A percentile compares a stretch with the other conserved stretches of the same genome.
Evolutionary conservation across 2,329 filamentous ascomycete genomes (phyloP).

Genomic region (Cladosporium colombiae): DNA sequence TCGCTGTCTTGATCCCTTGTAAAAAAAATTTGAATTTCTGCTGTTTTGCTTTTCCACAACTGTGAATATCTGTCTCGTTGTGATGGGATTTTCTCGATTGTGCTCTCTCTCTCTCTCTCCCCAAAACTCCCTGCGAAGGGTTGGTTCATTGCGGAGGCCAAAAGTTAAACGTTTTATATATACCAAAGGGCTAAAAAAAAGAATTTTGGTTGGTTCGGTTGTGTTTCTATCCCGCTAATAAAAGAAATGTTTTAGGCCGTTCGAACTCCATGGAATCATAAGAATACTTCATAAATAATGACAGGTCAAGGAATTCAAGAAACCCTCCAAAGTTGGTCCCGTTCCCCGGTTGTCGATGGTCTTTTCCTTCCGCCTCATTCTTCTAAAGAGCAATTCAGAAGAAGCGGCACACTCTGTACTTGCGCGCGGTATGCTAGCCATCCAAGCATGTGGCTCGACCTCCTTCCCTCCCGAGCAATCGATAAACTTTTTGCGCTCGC

Average conservation of each 20-base stretch:
- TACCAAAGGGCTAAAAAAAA: not conserved
- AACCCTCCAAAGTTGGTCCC: not conserved
- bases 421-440: not conserved
- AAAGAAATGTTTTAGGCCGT: not conserved
- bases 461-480: not conserved
- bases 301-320: not conserved
- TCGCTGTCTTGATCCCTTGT: not conserved
- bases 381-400: not conserved
- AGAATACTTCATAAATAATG: not conserved
- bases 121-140: not conserved
- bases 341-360: not conserved
- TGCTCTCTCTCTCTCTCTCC: not conserved
- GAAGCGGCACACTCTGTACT: not conserved
- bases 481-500: not conserved
- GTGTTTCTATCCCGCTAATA: not conserved
- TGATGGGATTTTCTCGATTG: not conserved
- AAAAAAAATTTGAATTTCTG: not conserved
- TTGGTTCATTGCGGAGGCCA: not conserved
- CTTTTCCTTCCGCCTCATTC: not conserved
- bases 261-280: not conserved
- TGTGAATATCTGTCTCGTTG: not conserved
- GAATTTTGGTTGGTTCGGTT: not conserved
- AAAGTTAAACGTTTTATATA: not conserved
- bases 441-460: not conserved
- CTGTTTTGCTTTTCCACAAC: not conserved